phyloP scores from a whole-genome alignment of 169 alveolate genomes.

The Miamiensis avidus region DNA sequence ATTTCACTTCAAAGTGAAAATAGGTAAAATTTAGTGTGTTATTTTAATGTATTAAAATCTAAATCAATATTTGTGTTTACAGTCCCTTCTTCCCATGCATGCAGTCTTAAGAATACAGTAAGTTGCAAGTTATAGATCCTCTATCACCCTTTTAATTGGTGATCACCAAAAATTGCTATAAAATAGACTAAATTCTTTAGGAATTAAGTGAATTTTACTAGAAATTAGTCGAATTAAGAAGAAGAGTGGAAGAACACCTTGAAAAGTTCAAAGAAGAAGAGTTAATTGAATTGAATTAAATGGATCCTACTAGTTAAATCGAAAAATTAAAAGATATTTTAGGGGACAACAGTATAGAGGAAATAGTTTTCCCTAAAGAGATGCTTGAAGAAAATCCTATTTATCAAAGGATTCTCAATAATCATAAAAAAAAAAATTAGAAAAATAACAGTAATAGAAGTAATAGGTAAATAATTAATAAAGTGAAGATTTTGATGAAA shows the following conservation, averaged over 20 bases:
- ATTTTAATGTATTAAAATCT: not conserved
- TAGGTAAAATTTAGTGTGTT: not conserved
- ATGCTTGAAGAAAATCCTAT: not conserved
- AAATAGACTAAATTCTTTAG: constrained; percentile 9
- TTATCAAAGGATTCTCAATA: too few species aligned
- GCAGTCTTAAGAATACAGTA: not conserved
- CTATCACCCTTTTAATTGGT: not conserved
- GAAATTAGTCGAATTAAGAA: not conserved
- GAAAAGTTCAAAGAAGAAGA: constrained; percentile 11
- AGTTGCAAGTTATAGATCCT: constrained; percentile 12
- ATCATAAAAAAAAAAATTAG: too few species aligned
- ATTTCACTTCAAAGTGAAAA: not conserved
- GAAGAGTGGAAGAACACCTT: constrained; percentile 6
- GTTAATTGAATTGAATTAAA: constrained; percentile 5
- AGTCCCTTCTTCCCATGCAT: constrained; percentile 25
- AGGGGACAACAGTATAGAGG: not conserved
- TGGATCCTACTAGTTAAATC: not conserved
- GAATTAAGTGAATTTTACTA: constrained; percentile 1
- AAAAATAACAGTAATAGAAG: too few species aligned
- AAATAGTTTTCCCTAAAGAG: not conserved
- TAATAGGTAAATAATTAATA: too few species aligned
- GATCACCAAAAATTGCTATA: constrained; percentile 6
- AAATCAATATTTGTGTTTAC: not conserved
- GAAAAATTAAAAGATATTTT: not conserved
- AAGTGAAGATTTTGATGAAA: too few species aligned